Evolutionary conservation across 176 grass and related monocot genomes (phyloP).

Genomic region (Ensete glaucum): DNA sequence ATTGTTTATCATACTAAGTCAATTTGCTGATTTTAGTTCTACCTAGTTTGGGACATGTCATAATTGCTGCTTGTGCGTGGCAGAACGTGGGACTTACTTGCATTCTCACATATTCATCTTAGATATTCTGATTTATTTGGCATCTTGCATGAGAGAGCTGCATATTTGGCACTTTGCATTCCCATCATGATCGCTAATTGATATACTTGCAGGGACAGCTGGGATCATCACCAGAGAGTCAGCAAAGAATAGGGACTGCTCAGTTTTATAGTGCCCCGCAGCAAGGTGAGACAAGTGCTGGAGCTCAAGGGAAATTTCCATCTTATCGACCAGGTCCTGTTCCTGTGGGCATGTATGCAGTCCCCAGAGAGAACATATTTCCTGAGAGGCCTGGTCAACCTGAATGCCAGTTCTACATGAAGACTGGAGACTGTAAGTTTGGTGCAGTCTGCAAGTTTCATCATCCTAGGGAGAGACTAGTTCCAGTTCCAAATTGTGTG

Average conservation of each 20-base stretch:
- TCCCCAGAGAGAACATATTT: conserved; percentile 75
- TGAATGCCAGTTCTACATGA: conserved; percentile 92
- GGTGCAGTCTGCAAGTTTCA: conserved; percentile 88
- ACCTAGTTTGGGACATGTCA: not conserved
- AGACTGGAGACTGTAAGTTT: conserved; percentile 95
- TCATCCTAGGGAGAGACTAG: conserved; percentile 70
- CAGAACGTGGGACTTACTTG: too few species aligned
- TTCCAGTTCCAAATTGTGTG: conserved; percentile 65
- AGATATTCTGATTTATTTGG: too few species aligned
- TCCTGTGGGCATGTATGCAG: conserved; percentile 50
- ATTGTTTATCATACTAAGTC: not conserved
- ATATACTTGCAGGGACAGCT: conserved; percentile 37
- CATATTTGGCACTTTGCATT: not conserved
- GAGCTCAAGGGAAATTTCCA: conserved; percentile 49
- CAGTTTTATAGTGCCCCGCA: conserved; percentile 46
- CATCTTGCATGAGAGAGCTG: too few species aligned
- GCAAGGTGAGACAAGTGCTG: conserved; percentile 46
- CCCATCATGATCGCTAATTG: not conserved
- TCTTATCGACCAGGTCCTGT: conserved; percentile 65
- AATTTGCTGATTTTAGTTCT: not conserved
- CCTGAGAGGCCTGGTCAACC: conserved; percentile 90
- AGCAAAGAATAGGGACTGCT: conserved; percentile 37
- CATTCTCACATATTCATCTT: too few species aligned
- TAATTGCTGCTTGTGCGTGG: not conserved
- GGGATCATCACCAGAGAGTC: conserved; percentile 62